These are phyloP conservation scores for Wickerhamomyces mucosus DNA, from an alignment of 805 yeast genomes.

Conservation along the genomic window DNA sequence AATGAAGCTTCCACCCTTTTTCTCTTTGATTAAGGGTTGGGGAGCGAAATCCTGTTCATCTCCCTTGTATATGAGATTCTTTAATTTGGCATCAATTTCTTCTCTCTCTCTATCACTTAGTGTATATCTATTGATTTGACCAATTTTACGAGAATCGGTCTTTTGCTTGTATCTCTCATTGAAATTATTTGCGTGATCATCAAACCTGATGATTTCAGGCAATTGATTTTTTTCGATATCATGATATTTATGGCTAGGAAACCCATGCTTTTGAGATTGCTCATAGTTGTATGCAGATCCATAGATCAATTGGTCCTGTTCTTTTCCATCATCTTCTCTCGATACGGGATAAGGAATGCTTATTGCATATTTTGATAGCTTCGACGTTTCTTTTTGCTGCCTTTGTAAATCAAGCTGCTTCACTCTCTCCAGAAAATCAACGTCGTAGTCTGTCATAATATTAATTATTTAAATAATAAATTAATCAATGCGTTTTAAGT, in stretches of 20 bases:
- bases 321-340: conserved; percentile 10
- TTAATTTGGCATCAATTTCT: conserved; percentile 12
- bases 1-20: conserved; percentile 7
- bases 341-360: conserved; percentile 4
- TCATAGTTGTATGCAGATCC: conserved; percentile 53
- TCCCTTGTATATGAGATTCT: not conserved
- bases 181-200: conserved; percentile 12
- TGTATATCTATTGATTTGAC: conserved; percentile 5
- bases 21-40: conserved; percentile 3
- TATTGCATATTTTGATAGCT: conserved; percentile 1
- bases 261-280: conserved; percentile 23
- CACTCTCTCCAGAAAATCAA: conserved; percentile 9
- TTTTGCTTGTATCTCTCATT: too few relatives aligned
- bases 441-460: conserved; percentile 8
- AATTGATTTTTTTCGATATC: too few relatives aligned
- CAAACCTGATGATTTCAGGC: conserved; percentile 18
- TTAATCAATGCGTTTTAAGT: too few relatives aligned
- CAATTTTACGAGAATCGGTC: conserved; percentile 2
- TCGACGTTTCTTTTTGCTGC: conserved; percentile 3
- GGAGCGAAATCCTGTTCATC: not conserved
- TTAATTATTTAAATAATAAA: too few relatives aligned
- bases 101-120: conserved; percentile 14
- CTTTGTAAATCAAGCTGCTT: conserved; percentile 10
- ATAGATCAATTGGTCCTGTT: conserved; percentile 35
- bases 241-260: conserved; percentile 5